Base-by-base conservation (phyloP, 2,329 filamentous ascomycete species). In the Hypoxylon sp. region DNA sequence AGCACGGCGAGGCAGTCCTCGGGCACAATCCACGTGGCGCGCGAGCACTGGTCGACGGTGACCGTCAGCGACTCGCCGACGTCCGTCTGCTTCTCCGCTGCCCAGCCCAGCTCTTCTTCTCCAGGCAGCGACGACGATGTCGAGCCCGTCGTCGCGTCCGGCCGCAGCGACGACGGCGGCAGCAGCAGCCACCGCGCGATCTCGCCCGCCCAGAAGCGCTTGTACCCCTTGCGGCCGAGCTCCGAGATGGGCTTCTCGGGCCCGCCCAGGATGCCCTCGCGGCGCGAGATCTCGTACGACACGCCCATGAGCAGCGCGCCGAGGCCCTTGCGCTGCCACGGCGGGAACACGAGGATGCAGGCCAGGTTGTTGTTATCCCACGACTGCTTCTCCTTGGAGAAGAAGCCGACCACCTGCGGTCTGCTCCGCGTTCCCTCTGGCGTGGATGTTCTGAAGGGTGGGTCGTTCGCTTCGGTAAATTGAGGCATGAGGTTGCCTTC, bases 301-400 rank as follows among this genome's bases (percentile, higher is more conserved):
- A 95, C 86, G 4, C 91, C 92, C 86, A 99, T 98, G 26, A 99
- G 81, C 47, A 98, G 78, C 48, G 91, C 87, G 0, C 95, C 95
- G 0, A 98, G 83, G 1, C 94, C 92, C 64, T 92, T 92, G 62
- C 90, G 88, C 75, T 98, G 94, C 87, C 94, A 98, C 0, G 95
- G 95, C 1, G 95, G 95, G 70, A 98, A 98, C 13, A 98, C 85
- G 5, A 98, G 81, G 67, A 99, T 99, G 72, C 95, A 99, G 1
- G 95, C 95, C 4, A 99, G 83, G 66, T 98, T 99, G 75, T 99
- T 98, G 70, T 94, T 93, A 70, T 99, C 95, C 94, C 95, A 99
- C 3, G 92, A 97, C 81, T 97, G 90, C 74, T 98, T 98, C 75
- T 99, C 95, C 73, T 99, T 98, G 63, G 91, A 96, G 79, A 98